Evolutionary conservation across 2,329 filamentous ascomycete genomes (phyloP), one percentile per base, ranked within the genome.

Genomic region (Colletotrichum gloeosporioides): DNA sequence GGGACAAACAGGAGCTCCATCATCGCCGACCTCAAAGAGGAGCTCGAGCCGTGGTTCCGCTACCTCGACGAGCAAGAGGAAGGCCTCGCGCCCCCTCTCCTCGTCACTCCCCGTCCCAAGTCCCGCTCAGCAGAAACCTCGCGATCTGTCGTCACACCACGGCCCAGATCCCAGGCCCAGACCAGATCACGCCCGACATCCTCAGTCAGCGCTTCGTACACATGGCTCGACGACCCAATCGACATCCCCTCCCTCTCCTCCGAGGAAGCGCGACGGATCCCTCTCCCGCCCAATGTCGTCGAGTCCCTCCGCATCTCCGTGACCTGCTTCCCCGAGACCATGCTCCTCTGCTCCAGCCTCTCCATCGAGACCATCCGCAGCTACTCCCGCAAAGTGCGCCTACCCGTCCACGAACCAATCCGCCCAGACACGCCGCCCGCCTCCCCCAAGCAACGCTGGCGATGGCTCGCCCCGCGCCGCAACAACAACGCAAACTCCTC

Each of bases 301-400:
- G 90, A 92, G 74, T 90, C 87, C 1, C 83, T 92, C 6, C 84
- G 88, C 32, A 86, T 91, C 8, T 90, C 88, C 0, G 87, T 91
- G 13, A 84, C 87, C 7, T 91, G 89, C 78, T 92, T 92, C 77
- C 90, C 90, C 0, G 90, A 91, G 78, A 91, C 90, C 2, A 91
- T 92, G 88, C 87, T 92, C 2, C 83, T 89, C 13, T 88, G 90
- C 7, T 89, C 87, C 0, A 91, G 88, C 79, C 83, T 92, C 6
- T 89, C 90, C 1, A 85, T 92, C 65, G 90, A 92, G 81, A 91
- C 89, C 0, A 91, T 92, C 73, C 89, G 91, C 18, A 82, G 86
- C 32, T 91, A 91, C 78, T 88, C 90, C 0, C 89, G 86, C 68
- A 91, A 91, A 79, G 81, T 91, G 53, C 86, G 86, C 64, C 89